Evolutionary conservation across 805 yeast species (phyloP), one percentile per base, ranked within the genome.

Genomic region (Zygoascus biomembranicola): DNA sequence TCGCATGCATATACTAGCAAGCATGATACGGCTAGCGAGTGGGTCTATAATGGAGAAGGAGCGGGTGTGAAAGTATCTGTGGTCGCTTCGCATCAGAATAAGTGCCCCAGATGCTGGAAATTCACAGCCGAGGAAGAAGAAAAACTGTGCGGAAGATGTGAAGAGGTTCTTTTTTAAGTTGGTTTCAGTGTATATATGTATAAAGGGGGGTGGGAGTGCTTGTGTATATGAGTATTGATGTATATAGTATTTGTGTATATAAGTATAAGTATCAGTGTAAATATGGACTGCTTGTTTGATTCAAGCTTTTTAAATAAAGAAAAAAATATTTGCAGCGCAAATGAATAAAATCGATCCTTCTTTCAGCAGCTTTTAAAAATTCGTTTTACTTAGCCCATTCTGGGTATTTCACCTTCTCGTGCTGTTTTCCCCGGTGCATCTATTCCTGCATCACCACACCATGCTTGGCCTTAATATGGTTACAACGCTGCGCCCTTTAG

Each of bases 71-170:
- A 59, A 1, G 61, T 79, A 3, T 57, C 66, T 2, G 76, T 85
- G 2, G 68, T 73, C 8, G 73, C 74, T 4, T 77, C 89, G 0
- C 54, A 65, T 0, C 63, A 72, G 1, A 69, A 70, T 51, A 90
- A 90, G 63, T 94, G 99, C 66, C 96, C 96, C 6, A 78, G 99
- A 65, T 94, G 99, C 69, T 94, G 99, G 99, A 87, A 87, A 63
- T 82, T 70, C 64, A 79, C 78, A 8, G 73, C 95, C 0, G 67
- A 63, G 0, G 60, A 57, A 0, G 81, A 76, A 37, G 80, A 80
- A 10, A 67, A 66, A 1, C 70, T 90, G 31, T 92, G 99, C 67
- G 43, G 52, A 0, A 77, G 94, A 59, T 92, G 98, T 70, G 73
- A 70, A 2, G 69, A 69, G 5, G 77, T 68, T 10, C 31, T 52